Conservation (phyloP, 164 flowering plant species). For the Vitis rupestris region DNA sequence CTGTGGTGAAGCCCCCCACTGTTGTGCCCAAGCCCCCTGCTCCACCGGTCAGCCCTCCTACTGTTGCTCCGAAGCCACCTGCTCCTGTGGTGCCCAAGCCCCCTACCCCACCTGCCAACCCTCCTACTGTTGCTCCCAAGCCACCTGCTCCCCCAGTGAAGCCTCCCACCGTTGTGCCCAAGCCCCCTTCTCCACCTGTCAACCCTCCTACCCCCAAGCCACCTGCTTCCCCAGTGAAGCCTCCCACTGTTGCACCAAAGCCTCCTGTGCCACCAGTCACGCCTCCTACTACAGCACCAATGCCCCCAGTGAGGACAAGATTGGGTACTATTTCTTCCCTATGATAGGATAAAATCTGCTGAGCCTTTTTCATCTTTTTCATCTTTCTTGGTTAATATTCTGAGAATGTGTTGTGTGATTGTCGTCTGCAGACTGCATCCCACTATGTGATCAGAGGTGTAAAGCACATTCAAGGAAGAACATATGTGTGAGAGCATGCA, state of each 20-base stretch:
- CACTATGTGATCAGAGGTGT: constrained; percentile 43
- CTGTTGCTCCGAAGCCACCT: neutral
- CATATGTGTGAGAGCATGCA: constrained; percentile 46
- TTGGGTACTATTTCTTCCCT: constrained; percentile 11
- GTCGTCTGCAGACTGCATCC: constrained; percentile 36
- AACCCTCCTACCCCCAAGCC: constrained; percentile 3
- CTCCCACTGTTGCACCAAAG: constrained; percentile 9
- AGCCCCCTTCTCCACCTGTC: constrained; percentile 3
- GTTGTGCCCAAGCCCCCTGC: neutral
- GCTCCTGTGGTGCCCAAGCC: neutral
- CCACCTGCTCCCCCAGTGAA: constrained; percentile 1
- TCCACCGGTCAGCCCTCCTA: neutral
- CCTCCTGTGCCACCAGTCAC: neutral
- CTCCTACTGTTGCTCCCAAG: neutral
- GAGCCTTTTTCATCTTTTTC: no score
- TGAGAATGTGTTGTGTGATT: neutral
- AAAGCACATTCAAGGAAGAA: constrained; percentile 37
- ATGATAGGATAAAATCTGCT: neutral
- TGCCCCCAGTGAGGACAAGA: constrained; percentile 19
- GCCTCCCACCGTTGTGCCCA: no score
- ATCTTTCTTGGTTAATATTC: neutral
- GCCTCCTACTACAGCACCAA: constrained; percentile 15
- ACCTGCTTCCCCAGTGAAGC: constrained; percentile 4
- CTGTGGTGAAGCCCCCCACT: constrained; percentile 7
- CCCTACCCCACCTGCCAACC: constrained; percentile 2